These are phyloP conservation scores for Rhizoclosmatium globosum DNA, from an alignment of 192 early-diverging fungal genomes.

Conservation along the genomic window DNA sequence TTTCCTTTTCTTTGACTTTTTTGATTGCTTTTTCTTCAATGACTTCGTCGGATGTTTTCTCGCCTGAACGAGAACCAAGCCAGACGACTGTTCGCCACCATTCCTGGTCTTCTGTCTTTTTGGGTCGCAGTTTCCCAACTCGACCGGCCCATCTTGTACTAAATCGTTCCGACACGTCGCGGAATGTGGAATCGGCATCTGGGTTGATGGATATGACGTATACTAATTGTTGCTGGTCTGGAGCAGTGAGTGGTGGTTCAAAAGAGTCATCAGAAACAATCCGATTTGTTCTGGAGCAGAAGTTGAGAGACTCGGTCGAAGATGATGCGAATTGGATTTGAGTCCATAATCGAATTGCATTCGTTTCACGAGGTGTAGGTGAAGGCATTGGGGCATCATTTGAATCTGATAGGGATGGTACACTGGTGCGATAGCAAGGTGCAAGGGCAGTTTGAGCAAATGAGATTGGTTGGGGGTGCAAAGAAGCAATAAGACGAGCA, in stretches of 20 bases:
- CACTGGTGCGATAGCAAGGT: slow-evolving; percentile 1
- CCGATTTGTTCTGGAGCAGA: slow-evolving; percentile 66
- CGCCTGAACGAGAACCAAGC: slow-evolving; percentile 40
- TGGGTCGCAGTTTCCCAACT: slow-evolving; percentile 22
- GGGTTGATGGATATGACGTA: slow-evolving; percentile 58
- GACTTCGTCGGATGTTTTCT: slow-evolving; percentile 39
- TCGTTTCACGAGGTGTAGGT: slow-evolving; percentile 36
- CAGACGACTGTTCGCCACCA: slow-evolving; percentile 53
- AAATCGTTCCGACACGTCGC: slow-evolving; percentile 22
- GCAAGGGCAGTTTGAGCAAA: slow-evolving; percentile 42
- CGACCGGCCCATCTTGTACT: slow-evolving; percentile 21
- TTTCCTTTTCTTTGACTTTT: slow-evolving; percentile 53
- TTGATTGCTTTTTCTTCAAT: slow-evolving; percentile 65
- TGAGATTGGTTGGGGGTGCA: slow-evolving; percentile 72
- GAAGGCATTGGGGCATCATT: not conserved
- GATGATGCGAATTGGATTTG: slow-evolving; percentile 40
- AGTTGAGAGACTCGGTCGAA: slow-evolving; percentile 34
- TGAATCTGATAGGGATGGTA: not conserved
- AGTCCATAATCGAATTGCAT: slow-evolving; percentile 47
- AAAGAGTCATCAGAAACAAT: slow-evolving; percentile 62
- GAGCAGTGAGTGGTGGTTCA: slow-evolving; percentile 57
- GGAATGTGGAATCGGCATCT: slow-evolving; percentile 27
- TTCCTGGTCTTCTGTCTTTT: not conserved
- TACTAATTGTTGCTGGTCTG: slow-evolving; percentile 54
- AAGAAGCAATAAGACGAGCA: slow-evolving; percentile 67